Evolutionary conservation across 2,329 filamentous ascomycete genomes (phyloP).

Genomic region (Botrytis elliptica): DNA sequence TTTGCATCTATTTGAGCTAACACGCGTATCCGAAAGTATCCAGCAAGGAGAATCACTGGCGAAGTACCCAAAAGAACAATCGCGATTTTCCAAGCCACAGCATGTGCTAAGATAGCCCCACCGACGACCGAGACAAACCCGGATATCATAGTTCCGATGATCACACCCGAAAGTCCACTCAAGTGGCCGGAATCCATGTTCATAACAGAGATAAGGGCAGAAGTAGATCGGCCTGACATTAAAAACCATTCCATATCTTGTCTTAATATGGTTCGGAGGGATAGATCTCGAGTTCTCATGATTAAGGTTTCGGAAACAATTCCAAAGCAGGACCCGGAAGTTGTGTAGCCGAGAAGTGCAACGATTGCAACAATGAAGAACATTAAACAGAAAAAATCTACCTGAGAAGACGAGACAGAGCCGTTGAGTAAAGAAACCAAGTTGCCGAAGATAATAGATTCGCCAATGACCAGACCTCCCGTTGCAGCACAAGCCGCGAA

Average conservation of each 20-base stretch:
- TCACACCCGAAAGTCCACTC: slow-evolving; percentile 67
- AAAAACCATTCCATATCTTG: slow-evolving; percentile 73
- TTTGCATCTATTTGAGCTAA: slow-evolving; percentile 61
- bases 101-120: slow-evolving; percentile 51
- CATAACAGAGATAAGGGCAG: slow-evolving; percentile 63
- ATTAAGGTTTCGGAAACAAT: slow-evolving; percentile 63
- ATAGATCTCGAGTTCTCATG: slow-evolving; percentile 58
- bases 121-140: slow-evolving; percentile 64
- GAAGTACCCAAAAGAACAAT: slow-evolving; percentile 68
- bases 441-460: neutral
- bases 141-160: slow-evolving; percentile 67
- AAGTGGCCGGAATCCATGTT: slow-evolving; percentile 64
- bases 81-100: slow-evolving; percentile 72
- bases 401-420: neutral
- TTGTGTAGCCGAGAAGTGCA: slow-evolving; percentile 60
- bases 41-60: slow-evolving; percentile 66
- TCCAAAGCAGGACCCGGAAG: slow-evolving; percentile 54
- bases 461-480: neutral
- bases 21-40: slow-evolving; percentile 65
- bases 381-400: neutral
- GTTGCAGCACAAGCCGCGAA: neutral
- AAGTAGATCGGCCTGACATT: slow-evolving; percentile 59
- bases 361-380: slow-evolving; percentile 41
- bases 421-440: neutral
- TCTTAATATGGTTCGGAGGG: slow-evolving; percentile 62